These are phyloP conservation scores for Lachnellula hyalina DNA, from an alignment of 2,329 filamentous ascomycete species.

Conservation along the genomic window DNA sequence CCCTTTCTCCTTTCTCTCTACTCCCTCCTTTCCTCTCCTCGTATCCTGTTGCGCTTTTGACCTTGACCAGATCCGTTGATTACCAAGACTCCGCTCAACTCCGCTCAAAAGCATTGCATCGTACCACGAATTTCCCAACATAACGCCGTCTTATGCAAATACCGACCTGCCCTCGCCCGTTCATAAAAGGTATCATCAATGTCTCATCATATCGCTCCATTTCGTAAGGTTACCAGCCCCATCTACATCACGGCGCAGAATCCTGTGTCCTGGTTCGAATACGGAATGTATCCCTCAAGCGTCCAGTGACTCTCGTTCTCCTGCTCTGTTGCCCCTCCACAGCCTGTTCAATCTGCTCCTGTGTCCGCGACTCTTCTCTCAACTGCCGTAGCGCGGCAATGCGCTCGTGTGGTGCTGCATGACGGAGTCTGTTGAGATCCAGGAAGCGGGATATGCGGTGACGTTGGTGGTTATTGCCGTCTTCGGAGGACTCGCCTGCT, in stretches of 20 bases:
- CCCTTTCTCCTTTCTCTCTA: no score
- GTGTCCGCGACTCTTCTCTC: constrained; percentile 33
- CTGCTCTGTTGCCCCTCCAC: constrained; percentile 21
- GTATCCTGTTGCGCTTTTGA: no score
- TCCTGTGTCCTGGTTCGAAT: constrained; percentile 26
- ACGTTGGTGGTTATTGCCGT: constrained; percentile 33
- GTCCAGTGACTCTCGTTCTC: constrained; percentile 25
- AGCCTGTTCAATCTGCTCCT: constrained; percentile 8
- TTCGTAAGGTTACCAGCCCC: constrained; percentile 10
- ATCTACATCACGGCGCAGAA: neutral
- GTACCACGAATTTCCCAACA: no score
- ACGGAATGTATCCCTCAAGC: constrained; percentile 27
- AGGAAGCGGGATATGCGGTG: constrained; percentile 48
- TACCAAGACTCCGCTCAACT: no score
- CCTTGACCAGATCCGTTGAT: no score
- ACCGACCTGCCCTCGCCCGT: no score
- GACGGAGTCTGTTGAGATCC: constrained; percentile 51
- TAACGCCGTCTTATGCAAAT: no score
- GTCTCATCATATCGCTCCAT: neutral
- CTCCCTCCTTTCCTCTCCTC: no score
- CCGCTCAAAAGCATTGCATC: no score
- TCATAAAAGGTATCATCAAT: no score
- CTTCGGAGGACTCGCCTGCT: constrained; percentile 24
- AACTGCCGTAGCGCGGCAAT: constrained; percentile 52
- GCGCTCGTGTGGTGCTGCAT: constrained; percentile 57